Percentiles rank a stretch among this genome's conserved stretches.
phyloP scores from a whole-genome alignment of 176 grass and related monocot genomes.

The Cenchrus americanus region DNA sequence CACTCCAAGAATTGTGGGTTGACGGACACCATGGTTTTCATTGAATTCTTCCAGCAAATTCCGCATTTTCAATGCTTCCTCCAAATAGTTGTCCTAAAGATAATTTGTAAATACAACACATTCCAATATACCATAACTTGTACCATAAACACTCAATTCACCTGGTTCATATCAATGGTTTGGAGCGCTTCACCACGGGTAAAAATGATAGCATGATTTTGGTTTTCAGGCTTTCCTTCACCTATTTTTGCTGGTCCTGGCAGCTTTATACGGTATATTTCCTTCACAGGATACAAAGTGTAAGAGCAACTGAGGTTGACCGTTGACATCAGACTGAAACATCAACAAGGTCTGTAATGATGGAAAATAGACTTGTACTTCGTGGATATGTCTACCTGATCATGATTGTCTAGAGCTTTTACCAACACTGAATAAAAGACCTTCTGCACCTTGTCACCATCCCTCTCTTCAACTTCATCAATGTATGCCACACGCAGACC shows the following conservation, averaged over 20 bases:
- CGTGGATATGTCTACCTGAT: constrained; percentile 63
- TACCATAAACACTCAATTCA: constrained; percentile 44
- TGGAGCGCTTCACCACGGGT: constrained; percentile 92
- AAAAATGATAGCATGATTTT: constrained; percentile 99
- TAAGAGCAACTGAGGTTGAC: constrained; percentile 38
- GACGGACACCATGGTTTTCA: constrained; percentile 85
- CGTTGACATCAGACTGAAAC: constrained; percentile 23
- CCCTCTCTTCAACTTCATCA: constrained; percentile 92
- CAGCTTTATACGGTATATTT: constrained; percentile 99
- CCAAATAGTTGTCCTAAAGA: constrained; percentile 94
- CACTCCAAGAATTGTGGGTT: constrained; percentile 94
- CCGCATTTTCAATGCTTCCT: constrained; percentile 97
- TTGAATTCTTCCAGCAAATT: constrained; percentile 98
- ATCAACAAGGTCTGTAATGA: neutral
- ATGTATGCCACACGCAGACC: constrained; percentile 93
- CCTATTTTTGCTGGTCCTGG: constrained; percentile 89
- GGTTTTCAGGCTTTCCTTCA: constrained; percentile 98
- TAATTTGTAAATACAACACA: constrained; percentile 34
- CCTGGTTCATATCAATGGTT: constrained; percentile 99
- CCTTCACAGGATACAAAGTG: constrained; percentile 61
- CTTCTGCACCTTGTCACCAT: constrained; percentile 86
- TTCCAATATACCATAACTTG: constrained; percentile 31
- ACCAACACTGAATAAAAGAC: constrained; percentile 93
- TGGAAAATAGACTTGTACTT: constrained; percentile 28
- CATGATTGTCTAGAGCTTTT: constrained; percentile 95